Percentiles rank a stretch among this genome's conserved stretches.
Evolutionary conservation across 2,329 filamentous ascomycete genomes (phyloP).

Genomic region (Talaromyces sp.): DNA sequence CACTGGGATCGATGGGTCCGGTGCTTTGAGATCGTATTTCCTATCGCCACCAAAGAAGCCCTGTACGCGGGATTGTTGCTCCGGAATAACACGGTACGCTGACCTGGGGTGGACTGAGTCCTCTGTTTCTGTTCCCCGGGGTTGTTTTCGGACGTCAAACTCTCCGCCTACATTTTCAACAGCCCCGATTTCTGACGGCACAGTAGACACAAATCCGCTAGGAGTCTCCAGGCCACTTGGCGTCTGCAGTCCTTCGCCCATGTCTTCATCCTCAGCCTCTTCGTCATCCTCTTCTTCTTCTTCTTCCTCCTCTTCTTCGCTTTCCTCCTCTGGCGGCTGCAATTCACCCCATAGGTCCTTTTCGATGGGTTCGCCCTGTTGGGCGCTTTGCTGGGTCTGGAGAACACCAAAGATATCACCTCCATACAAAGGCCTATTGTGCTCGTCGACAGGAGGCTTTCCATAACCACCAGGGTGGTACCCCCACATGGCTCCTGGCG

Average conservation of each 20-base stretch:
- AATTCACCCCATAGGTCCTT: slow-evolving; percentile 88
- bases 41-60: slow-evolving; percentile 96
- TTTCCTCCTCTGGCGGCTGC: slow-evolving; percentile 70
- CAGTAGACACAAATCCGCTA: slow-evolving; percentile 70
- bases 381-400: slow-evolving; percentile 54
- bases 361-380: slow-evolving; percentile 74
- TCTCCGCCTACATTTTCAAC: slow-evolving; percentile 76
- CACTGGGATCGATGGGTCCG: slow-evolving; percentile 57
- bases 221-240: slow-evolving; percentile 74
- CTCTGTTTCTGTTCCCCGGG: slow-evolving; percentile 81
- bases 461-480: slow-evolving; percentile 94
- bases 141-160: slow-evolving; percentile 83
- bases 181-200: slow-evolving; percentile 72
- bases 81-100: slow-evolving; percentile 84
- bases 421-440: slow-evolving; percentile 83
- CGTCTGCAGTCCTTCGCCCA: slow-evolving; percentile 63
- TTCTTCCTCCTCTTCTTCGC: slow-evolving; percentile 55
- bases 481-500: slow-evolving; percentile 84
- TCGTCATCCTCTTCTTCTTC: slow-evolving; percentile 70
- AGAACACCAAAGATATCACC: slow-evolving; percentile 88
- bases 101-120: slow-evolving; percentile 67
- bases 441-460: slow-evolving; percentile 90
- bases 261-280: slow-evolving; percentile 57
- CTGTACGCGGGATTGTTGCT: slow-evolving; percentile 75
- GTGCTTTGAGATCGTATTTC: slow-evolving; percentile 75